Conservation (phyloP, 2,329 filamentous ascomycete species). For the Claviceps fusiformis region DNA sequence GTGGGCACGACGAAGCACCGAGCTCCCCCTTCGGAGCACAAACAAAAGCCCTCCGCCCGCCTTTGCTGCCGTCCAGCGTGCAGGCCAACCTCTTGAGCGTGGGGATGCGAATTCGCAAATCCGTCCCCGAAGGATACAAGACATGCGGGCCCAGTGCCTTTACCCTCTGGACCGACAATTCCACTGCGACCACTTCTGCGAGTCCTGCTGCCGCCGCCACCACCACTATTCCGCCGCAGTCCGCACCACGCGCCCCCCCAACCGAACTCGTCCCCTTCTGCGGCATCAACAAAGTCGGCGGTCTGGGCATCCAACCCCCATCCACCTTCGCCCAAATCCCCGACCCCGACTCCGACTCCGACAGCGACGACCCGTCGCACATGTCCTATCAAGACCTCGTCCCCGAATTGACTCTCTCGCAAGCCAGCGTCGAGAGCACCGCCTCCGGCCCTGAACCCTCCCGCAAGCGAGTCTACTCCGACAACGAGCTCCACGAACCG, state of each 20-base stretch:
- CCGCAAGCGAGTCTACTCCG: conserved; percentile 35
- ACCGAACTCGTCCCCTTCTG: conserved; percentile 69
- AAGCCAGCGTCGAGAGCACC: conserved; percentile 34
- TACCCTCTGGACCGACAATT: conserved; percentile 32
- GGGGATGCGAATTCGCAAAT: conserved; percentile 89
- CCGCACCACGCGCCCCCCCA: conserved; percentile 16
- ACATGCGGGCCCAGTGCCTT: conserved; percentile 41
- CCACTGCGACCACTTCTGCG: neutral
- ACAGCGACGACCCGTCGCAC: conserved; percentile 12
- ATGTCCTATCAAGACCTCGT: conserved; percentile 25
- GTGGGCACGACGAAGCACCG: conserved; percentile 20
- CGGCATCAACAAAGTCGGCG: conserved; percentile 64
- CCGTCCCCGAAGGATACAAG: conserved; percentile 88
- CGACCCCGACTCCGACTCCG: conserved; percentile 9
- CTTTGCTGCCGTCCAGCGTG: conserved; percentile 47
- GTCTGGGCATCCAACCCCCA: conserved; percentile 42
- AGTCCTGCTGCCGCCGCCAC: neutral
- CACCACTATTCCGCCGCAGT: neutral
- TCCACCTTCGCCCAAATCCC: conserved; percentile 18
- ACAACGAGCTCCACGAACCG: conserved; percentile 25
- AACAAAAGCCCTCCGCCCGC: conserved; percentile 18
- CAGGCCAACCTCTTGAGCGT: conserved; percentile 80
- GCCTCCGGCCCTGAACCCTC: conserved; percentile 8
- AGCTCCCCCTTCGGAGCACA: conserved; percentile 2
- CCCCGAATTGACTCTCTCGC: conserved; percentile 39